Conservation (phyloP, 2,329 filamentous ascomycete genomes). For the Thielaviopsis euricoi region DNA sequence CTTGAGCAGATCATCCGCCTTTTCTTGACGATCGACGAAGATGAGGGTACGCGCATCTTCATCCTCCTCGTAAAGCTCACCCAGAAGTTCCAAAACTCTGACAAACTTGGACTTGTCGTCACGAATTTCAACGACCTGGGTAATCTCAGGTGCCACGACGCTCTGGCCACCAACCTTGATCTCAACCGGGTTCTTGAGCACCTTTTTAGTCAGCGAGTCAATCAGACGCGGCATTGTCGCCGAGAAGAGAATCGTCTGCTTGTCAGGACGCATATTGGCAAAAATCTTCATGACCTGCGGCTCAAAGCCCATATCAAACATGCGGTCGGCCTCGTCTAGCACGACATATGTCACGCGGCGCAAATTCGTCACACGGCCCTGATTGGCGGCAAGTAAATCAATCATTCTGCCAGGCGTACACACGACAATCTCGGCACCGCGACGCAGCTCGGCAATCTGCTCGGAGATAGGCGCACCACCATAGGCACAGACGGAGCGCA, state of each 20-base stretch:
- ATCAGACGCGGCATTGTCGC: slow-evolving; percentile 92
- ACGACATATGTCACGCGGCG: slow-evolving; percentile 84
- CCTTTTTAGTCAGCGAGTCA: slow-evolving; percentile 78
- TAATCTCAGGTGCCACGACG: slow-evolving; percentile 82
- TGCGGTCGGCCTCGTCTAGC: slow-evolving; percentile 90
- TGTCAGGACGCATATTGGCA: slow-evolving; percentile 75
- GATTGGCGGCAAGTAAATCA: slow-evolving; percentile 82
- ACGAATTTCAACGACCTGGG: slow-evolving; percentile 78
- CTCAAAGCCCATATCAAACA: slow-evolving; percentile 99
- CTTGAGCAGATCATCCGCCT: slow-evolving; percentile 63
- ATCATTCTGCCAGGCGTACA: slow-evolving; percentile 93
- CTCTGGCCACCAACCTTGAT: slow-evolving; percentile 81
- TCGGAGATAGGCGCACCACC: slow-evolving; percentile 93
- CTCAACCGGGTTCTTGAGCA: slow-evolving; percentile 69
- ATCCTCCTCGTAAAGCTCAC: slow-evolving; percentile 70
- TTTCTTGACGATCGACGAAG: slow-evolving; percentile 85
- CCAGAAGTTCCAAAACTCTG: slow-evolving; percentile 70
- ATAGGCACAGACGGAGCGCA: slow-evolving; percentile 83
- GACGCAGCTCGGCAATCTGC: slow-evolving; percentile 90
- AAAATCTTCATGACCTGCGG: slow-evolving; percentile 97
- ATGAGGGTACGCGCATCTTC: slow-evolving; percentile 82
- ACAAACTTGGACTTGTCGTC: slow-evolving; percentile 71
- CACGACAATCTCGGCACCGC: slow-evolving; percentile 86
- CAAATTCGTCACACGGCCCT: slow-evolving; percentile 84
- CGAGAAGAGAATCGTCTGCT: slow-evolving; percentile 89